Conservation (phyloP, 1,284 basidiomycete genomes). For the Trametes sp. region DNA sequence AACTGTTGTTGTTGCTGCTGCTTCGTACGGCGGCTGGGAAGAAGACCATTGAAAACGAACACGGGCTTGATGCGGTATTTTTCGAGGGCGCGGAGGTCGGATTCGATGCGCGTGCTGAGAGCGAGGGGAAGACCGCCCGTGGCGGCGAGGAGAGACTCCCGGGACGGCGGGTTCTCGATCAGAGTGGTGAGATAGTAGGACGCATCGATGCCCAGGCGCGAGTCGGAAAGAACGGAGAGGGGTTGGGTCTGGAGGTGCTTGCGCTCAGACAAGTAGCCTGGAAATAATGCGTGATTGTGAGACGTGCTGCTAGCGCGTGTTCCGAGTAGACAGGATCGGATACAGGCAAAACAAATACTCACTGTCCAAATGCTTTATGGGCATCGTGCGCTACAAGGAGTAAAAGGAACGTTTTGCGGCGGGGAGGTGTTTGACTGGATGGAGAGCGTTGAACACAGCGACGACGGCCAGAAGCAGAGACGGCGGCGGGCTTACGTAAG, state of each 20-base stretch:
- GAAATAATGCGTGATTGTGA: conserved; percentile 18
- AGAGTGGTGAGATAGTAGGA: conserved; percentile 88
- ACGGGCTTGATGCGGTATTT: conserved; percentile 95
- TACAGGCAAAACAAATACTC: conserved; percentile 32
- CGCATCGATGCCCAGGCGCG: conserved; percentile 97
- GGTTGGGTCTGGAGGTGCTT: conserved; percentile 88
- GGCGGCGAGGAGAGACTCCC: conserved; percentile 92
- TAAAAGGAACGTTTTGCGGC: conserved; percentile 19
- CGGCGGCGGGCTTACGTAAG: conserved; percentile 27
- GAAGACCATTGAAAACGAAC: conserved; percentile 93
- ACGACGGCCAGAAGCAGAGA: conserved; percentile 29
- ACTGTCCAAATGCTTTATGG: conserved; percentile 65
- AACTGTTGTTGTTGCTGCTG: conserved; percentile 58
- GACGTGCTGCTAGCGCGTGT: conserved; percentile 18
- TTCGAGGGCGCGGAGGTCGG: conserved; percentile 91
- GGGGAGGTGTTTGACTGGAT: conserved; percentile 7
- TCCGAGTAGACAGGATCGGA: conserved; percentile 1
- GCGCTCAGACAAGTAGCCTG: conserved; percentile 87
- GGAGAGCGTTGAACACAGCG: conserved; percentile 24
- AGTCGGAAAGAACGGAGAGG: conserved; percentile 86
- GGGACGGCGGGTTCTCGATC: conserved; percentile 76
- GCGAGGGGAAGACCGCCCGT: conserved; percentile 93
- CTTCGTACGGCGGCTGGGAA: conserved; percentile 73
- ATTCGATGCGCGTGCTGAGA: conserved; percentile 87
- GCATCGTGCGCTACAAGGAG: conserved; percentile 44